phyloP scores from a whole-genome alignment of 306 rosid species.

The Quercus gilva region DNA sequence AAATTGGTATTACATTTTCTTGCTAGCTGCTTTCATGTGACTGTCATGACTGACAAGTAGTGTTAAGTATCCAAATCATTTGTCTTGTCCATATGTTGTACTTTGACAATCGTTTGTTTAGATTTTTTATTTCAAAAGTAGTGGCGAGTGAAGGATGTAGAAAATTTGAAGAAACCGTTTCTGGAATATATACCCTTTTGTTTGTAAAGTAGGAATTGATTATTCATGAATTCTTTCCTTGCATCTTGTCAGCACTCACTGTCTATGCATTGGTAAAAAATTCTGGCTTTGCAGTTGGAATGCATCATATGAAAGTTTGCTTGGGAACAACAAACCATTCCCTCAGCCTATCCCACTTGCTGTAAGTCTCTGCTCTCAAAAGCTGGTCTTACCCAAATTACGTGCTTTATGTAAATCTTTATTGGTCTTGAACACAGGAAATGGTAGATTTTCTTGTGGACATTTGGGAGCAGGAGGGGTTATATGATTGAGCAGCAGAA shows the following conservation, averaged over 20 bases:
- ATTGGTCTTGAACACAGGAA: conserved; percentile 50
- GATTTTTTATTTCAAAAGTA: not conserved
- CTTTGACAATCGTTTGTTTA: conserved; percentile 1
- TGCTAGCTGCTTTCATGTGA: not conserved
- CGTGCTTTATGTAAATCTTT: not conserved
- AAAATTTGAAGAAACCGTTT: conserved; percentile 9
- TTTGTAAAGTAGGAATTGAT: conserved; percentile 18
- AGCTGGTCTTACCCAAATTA: not conserved
- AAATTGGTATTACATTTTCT: not conserved
- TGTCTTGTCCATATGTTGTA: not conserved
- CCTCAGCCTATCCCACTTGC: conserved; percentile 75
- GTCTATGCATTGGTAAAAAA: conserved; percentile 50
- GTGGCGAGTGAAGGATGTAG: not conserved
- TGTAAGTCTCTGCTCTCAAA: conserved; percentile 43
- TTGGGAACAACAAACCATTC: conserved; percentile 85
- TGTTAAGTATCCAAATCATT: not conserved
- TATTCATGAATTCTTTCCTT: conserved; percentile 36
- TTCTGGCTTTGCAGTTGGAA: conserved; percentile 91
- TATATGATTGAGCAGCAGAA: conserved; percentile 61
- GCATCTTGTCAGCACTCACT: conserved; percentile 54
- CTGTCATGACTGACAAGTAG: not conserved
- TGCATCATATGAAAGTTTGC: conserved; percentile 76
- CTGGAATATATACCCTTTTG: not conserved
- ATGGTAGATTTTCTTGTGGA: conserved; percentile 99
- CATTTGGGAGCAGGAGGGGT: conserved; percentile 91